Evolutionary conservation across 1,139 yeast genomes (phyloP).

Genomic region (Kurtzmaniella natalensis): DNA sequence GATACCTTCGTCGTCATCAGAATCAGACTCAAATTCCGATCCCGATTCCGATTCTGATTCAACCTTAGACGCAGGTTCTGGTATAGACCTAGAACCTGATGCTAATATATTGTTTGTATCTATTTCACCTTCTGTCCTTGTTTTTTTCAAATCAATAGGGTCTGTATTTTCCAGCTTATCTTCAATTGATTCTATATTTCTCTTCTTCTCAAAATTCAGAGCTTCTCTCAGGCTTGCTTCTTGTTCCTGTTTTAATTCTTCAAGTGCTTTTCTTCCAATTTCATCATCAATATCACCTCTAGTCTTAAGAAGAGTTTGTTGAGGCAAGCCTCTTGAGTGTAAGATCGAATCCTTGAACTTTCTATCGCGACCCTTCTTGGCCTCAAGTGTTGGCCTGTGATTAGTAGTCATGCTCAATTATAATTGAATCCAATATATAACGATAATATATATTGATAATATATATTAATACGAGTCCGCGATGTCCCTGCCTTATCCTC

Average conservation of each 20-base stretch:
- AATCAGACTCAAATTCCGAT: conserved; percentile 4
- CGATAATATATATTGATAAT: no score
- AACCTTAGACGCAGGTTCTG: no score
- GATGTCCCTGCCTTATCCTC: no score
- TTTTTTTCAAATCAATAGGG: no score
- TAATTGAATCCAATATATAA: no score
- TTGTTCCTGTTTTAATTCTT: conserved; percentile 22
- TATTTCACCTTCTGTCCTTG: background rate
- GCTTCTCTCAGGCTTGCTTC: background rate
- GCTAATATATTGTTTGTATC: conserved; percentile 3
- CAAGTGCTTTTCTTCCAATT: conserved; percentile 19
- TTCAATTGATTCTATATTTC: no score
- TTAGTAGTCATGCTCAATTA: conserved; percentile 66
- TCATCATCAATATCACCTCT: conserved; percentile 33
- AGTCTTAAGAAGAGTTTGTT: conserved; percentile 64
- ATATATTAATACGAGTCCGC: no score
- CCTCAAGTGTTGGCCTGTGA: conserved; percentile 85
- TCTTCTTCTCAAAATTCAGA: no score
- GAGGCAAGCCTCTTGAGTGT: conserved; percentile 69
- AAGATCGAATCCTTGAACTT: conserved; percentile 41
- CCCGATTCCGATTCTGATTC: background rate
- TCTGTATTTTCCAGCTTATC: no score
- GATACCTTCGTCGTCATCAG: conserved; percentile 5
- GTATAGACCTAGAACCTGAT: no score
- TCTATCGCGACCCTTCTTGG: conserved; percentile 67